Evolutionary conservation across 441 rosid species (phyloP), one percentile per base, ranked within the genome.

Genomic region (Breynia disticha): DNA sequence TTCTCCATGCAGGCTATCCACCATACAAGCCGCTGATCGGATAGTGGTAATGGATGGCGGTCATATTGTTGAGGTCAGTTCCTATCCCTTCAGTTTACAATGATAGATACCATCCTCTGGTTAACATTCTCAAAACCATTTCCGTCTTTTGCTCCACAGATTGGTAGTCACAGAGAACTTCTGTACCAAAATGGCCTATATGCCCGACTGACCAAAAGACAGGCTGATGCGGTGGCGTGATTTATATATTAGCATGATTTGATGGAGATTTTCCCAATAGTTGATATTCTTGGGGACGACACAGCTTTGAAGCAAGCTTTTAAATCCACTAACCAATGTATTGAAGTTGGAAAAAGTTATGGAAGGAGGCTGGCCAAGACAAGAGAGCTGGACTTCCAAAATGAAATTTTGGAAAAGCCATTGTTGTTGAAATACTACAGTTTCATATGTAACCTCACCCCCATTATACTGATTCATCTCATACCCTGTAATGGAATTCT

Each of bases 21-120:
- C 95, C 18, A 73, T 87, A 50, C 95, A 85, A 71, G 89, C 87
- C 65, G 98, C 96, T 8, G 95, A 91, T 64, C 75, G 84, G 65
- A 87, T 91, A 19, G 87, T 91, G 64, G 96, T 82, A 57, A 83
- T 91, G 95, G 85, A 79, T 53, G 63, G 78, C 47, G 96, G 96
- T 68, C 74, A 63, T 66, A 75, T 91, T 7, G 68, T 80, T 18
- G 95, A 91, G 96, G 96, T 91, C 75, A 14, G 64, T 62, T 41
- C 46, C 13, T 16, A 11, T 16, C 55, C 6, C 39, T 12, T 16
- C 32, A 7, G 15, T 41, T 9, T 9, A 12, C 16, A 45, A 12
- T 5, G 16, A 0, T 28, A 11, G 53, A 32, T 46, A n/a, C 35
- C 35, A 28, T 28, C 35, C 35, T 4, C 3, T n/a, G n/a, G n/a